Conservation (phyloP, 371 early-diverging fungal species). For the Syncephalastrum contaminatum region DNA sequence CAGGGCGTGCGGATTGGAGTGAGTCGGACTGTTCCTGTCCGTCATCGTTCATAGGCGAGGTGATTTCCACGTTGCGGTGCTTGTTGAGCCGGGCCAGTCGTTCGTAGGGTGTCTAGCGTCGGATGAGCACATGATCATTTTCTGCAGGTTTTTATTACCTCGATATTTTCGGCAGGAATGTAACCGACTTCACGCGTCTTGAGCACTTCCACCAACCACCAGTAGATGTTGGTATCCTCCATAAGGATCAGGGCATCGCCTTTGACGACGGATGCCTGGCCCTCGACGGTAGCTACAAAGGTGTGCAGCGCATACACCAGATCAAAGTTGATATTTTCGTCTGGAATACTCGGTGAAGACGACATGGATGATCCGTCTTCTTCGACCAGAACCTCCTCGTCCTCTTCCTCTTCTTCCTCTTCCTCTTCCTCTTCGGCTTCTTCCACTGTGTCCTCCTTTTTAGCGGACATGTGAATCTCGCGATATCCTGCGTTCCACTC, state of each 20-base stretch:
- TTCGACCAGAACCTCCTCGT: constrained; percentile 50
- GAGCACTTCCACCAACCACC: constrained; percentile 94
- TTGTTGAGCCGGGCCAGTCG: constrained; percentile 88
- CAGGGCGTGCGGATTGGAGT: background rate
- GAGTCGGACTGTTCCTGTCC: constrained; percentile 2
- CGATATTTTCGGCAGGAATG: constrained; percentile 95
- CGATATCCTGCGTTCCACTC: constrained; percentile 11
- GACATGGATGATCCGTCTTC: constrained; percentile 48
- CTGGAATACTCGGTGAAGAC: constrained; percentile 62
- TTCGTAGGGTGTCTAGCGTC: constrained; percentile 78
- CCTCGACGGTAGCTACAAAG: constrained; percentile 92
- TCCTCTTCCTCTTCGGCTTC: constrained; percentile 31
- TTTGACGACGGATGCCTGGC: constrained; percentile 88
- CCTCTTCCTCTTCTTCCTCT: constrained; percentile 44
- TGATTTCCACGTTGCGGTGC: constrained; percentile 75
- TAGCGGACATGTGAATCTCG: constrained; percentile 9
- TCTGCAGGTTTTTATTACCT: constrained; percentile 44
- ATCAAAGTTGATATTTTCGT: constrained; percentile 77
- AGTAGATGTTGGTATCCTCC: constrained; percentile 95
- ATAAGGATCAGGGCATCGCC: constrained; percentile 86
- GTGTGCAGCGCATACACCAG: constrained; percentile 92
- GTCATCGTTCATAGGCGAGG: constrained; percentile 33
- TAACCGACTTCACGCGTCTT: constrained; percentile 90
- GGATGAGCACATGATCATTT: constrained; percentile 4
- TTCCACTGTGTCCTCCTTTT: constrained; percentile 3